These are phyloP conservation scores for Ehretia macrophylla DNA, from an alignment of 257 asterid species.

Conservation along the genomic window DNA sequence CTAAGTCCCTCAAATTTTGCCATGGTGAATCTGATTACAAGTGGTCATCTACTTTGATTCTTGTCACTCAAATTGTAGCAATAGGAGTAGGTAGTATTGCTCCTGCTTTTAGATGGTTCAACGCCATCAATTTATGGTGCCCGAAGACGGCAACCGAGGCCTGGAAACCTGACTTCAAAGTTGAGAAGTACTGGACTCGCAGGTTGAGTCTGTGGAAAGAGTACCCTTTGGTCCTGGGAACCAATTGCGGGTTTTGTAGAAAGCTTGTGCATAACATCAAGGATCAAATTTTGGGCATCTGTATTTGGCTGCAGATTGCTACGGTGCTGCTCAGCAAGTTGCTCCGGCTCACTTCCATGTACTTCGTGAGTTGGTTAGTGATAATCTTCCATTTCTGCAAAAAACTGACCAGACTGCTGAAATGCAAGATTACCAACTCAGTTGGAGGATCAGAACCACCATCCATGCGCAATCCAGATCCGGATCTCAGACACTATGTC, in stretches of 20 bases:
- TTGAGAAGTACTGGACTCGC: constrained; percentile 64
- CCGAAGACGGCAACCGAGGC: constrained; percentile 34
- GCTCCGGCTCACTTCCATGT: constrained; percentile 45
- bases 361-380: constrained; percentile 28
- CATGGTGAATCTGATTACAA: constrained; percentile 65
- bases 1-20: constrained; percentile 51
- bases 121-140: constrained; percentile 49
- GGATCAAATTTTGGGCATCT: constrained; percentile 32
- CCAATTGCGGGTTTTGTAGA: constrained; percentile 36
- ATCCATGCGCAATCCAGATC: constrained; percentile 20
- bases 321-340: constrained; percentile 57
- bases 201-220: constrained; percentile 45
- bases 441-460: constrained; percentile 29
- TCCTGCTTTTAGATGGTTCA: constrained; percentile 74
- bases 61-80: constrained; percentile 48
- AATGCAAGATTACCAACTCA: constrained; percentile 10
- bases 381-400: constrained; percentile 15
- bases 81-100: constrained; percentile 57
- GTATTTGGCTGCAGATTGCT: constrained; percentile 47
- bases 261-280: constrained; percentile 40
- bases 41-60: constrained; percentile 62
- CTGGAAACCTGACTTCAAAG: constrained; percentile 17
- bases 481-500: constrained; percentile 55
- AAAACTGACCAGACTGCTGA: constrained; percentile 27
- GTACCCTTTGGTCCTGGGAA: constrained; percentile 41